phyloP scores from a whole-genome alignment of 257 asterid genomes.

The Mentha longifolia region DNA sequence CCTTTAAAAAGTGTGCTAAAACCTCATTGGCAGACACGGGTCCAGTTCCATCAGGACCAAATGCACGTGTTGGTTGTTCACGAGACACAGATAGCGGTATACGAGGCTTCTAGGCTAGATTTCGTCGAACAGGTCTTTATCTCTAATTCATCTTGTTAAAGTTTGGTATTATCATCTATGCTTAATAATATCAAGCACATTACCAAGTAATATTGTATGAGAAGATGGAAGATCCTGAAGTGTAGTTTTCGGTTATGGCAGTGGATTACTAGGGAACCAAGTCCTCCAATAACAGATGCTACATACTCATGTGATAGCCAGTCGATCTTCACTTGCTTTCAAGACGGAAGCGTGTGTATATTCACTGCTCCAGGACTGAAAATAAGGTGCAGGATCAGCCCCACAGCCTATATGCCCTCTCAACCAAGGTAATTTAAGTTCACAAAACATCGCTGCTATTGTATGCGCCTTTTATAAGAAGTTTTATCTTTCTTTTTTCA shows the following conservation, averaged over 20 bases:
- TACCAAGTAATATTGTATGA: not conserved
- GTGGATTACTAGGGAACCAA: conserved; percentile 57
- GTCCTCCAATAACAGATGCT: conserved; percentile 60
- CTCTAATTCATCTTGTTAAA: not conserved
- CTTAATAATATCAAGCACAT: no score
- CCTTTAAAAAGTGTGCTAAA: conserved; percentile 46
- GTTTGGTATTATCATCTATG: no score
- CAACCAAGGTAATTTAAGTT: conserved; percentile 46
- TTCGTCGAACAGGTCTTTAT: conserved; percentile 57
- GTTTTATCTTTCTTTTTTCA: conserved; percentile 10
- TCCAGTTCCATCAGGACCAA: conserved; percentile 71
- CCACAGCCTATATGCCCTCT: conserved; percentile 57
- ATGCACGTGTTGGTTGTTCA: conserved; percentile 65
- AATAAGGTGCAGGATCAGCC: conserved; percentile 56
- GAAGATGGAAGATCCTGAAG: conserved; percentile 3
- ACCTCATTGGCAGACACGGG: conserved; percentile 56
- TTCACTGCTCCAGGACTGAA: conserved; percentile 50
- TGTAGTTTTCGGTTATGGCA: conserved; percentile 38
- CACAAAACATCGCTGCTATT: no score
- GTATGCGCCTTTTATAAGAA: no score
- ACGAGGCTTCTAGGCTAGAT: conserved; percentile 58
- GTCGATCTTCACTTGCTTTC: conserved; percentile 52
- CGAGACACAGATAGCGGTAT: conserved; percentile 59
- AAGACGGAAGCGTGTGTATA: conserved; percentile 54
- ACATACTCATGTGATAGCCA: conserved; percentile 73